Evolutionary conservation across 106 monocot species (phyloP), one percentile per base, ranked within the genome.

Genomic region (Dendrobium nobile): DNA sequence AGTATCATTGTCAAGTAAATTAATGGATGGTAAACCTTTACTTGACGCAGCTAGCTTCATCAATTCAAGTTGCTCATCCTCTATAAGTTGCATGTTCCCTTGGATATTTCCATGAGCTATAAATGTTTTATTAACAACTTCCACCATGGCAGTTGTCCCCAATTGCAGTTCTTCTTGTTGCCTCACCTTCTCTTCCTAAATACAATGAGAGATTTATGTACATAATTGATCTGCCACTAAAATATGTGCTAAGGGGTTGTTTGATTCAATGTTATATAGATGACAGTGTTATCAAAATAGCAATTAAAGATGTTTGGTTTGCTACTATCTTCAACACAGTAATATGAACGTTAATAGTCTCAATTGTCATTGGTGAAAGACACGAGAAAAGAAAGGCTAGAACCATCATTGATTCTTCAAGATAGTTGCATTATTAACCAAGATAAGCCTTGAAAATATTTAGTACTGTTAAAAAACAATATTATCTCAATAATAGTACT

Each of bases 41-140:
- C 82, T 89, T 75, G 87, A 80, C 56, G 97, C 92, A 89, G 97
- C 94, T 75, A 97, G 76, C 77, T 97, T 94, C 97, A 97, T 94
- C 45, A 97, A 87, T 81, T 97, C 97, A 68, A 97, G 86, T 1
- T 89, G 90, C 41, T 97, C 97, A 88, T 97, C 97, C 81, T 97
- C 97, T 54, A 97, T 77, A 79, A 92, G 90, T 37, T 94, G 92
- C 90, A 91, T 92, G 81, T 92, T 92, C 79, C 92, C 94, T 58
- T 79, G 89, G 5, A 94, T 92, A 77, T 94, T 86, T 86, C 85
- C 90, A 68, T 94, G 94, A 80, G 97, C 97, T 26, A 90, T 89
- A 76, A 92, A 92, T 73, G 88, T 90, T 74, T 90, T 92, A 82
- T 77, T 89, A 55, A 90, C 94, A 81, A 90, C 94, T 82, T 97